Evolutionary conservation across 139 green algal genomes (phyloP), one percentile per base, ranked within the genome.

Genomic region (Cymbomonas tetramitiformis): DNA sequence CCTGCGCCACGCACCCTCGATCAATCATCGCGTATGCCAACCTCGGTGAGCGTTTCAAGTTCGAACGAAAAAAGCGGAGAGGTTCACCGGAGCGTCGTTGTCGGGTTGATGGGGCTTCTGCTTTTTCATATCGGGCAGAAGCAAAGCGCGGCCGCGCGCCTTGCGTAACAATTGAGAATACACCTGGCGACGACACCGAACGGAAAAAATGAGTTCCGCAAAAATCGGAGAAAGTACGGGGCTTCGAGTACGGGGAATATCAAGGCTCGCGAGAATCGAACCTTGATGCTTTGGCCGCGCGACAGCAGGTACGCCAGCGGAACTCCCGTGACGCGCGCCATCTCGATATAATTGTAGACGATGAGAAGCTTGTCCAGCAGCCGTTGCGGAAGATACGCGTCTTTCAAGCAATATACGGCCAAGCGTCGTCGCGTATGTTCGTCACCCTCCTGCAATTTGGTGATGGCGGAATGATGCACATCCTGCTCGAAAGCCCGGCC

Each of bases 271-370:
- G n/a, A n/a, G n/a, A n/a, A n/a, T n/a, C n/a, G n/a, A n/a, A 83
- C 76, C 56, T 81, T 79, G 67, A 79, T 76, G 8, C 48, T 69
- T 72, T 91, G 82, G 21, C 86, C 87, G 28, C 82, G 73, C 1
- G 64, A 78, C 4, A 97, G 81, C 46, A 97, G 74, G 72, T 86
- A 97, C 44, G 69, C 85, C 66, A 96, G 72, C 8, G 89, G 89
- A 58, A 97, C 89, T 8, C 77, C 86, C 18, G 87, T 98, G 18
- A 98, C 90, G 24, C 90, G 68, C n/a, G 90, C 88, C 90, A 98
- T 98, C 30, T 98, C 90, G 21, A 95, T 75, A 69, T 96, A 93
- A 77, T 98, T 98, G 85, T 93, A 96, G 78, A 95, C 90, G 76
- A 87, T 94, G 86, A 94, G 95, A 36, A 98, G 77, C 80, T 95